These are phyloP conservation scores for Ophiocytium majus DNA, from an alignment of 352 stramenopile genomes.

Conservation along the genomic window DNA sequence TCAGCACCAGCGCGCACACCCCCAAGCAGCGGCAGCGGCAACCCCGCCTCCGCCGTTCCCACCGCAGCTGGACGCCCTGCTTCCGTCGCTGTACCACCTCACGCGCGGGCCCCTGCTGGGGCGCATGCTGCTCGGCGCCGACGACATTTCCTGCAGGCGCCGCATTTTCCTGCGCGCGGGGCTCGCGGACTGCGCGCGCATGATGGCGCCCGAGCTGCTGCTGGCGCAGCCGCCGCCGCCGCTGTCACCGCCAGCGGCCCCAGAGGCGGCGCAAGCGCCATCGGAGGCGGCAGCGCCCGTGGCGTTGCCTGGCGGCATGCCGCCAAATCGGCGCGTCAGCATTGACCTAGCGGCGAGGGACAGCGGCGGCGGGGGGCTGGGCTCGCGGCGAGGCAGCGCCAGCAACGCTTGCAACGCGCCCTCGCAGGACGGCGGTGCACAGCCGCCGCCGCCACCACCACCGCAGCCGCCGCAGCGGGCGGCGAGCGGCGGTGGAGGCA, in stretches of 20 bases:
- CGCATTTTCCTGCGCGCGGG: constrained; percentile 38
- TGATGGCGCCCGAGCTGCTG: constrained; percentile 44
- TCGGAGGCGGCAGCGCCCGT: background rate
- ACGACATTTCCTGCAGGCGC: constrained; percentile 40
- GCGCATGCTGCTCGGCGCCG: constrained; percentile 39
- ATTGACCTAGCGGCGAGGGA: background rate
- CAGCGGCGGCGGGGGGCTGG: background rate
- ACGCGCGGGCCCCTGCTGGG: constrained; percentile 49
- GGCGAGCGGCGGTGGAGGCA: background rate
- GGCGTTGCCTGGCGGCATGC: background rate
- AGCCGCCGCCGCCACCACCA: background rate
- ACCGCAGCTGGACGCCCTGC: constrained; percentile 28
- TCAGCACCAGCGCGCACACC: background rate
- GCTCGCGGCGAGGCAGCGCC: constrained; percentile 20
- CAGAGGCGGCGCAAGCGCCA: background rate
- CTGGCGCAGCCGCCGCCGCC: constrained; percentile 10
- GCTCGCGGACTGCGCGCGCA: constrained; percentile 44
- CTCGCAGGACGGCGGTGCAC: background rate
- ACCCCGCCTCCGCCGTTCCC: constrained; percentile 24
- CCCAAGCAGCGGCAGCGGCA: background rate
- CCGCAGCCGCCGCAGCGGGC: background rate
- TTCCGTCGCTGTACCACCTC: constrained; percentile 43
- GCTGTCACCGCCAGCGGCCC: background rate
- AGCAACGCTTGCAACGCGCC: background rate
- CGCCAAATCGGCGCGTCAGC: background rate